Percentiles rank a stretch among this genome's conserved stretches.
phyloP scores from a whole-genome alignment of 169 alveolate species.

The Cardiosporidium cionae region DNA sequence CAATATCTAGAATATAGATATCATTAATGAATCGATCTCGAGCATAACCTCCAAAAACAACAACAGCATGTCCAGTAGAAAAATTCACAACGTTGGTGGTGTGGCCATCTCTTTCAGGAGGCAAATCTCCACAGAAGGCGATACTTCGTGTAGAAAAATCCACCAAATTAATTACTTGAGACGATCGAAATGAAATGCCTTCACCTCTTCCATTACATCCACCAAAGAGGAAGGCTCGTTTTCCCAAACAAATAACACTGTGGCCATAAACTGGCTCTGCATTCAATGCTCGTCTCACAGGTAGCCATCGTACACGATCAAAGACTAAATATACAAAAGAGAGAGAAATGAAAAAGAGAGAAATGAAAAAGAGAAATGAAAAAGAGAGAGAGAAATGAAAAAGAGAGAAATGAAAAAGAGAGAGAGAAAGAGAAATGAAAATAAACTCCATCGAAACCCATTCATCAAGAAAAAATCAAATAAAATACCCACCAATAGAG shows the following conservation, averaged over 20 bases:
- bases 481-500: no score
- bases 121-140: conserved; percentile 61
- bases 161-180: conserved; percentile 60
- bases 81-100: conserved; percentile 61
- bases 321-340: no score
- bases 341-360: no score
- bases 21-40: conserved; percentile 63
- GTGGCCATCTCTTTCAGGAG: conserved; percentile 69
- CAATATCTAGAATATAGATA: conserved; percentile 62
- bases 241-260: conserved; percentile 63
- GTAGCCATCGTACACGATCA: conserved; percentile 58
- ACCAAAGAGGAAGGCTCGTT: conserved; percentile 69
- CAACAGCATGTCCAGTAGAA: conserved; percentile 51
- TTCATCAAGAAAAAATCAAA: no score
- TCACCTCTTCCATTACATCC: conserved; percentile 61
- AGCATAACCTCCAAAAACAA: conserved; percentile 70
- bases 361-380: no score
- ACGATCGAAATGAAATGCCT: conserved; percentile 53
- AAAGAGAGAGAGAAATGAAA: no score
- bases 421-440: no score
- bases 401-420: no score
- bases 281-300: conserved; percentile 50
- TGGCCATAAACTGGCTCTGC: conserved; percentile 69
- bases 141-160: conserved; percentile 61
- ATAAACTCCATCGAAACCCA: no score